These are phyloP conservation scores for Xylariaceae sp. DNA, from an alignment of 2,329 filamentous ascomycete genomes.

Conservation along the genomic window DNA sequence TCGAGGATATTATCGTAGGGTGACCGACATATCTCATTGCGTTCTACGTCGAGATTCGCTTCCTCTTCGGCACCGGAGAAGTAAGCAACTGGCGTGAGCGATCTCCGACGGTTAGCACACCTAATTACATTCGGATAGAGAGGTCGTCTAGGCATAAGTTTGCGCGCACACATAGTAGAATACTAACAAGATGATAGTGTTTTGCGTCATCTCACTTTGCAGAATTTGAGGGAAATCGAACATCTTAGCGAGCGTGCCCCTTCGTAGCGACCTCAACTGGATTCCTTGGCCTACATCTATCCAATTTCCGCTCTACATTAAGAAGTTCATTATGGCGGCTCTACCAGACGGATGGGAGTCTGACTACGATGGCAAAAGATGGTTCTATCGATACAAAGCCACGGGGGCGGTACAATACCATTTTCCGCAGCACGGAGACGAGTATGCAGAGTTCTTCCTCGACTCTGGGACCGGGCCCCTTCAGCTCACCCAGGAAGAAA, in stretches of 20 bases:
- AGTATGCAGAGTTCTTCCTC: slow-evolving; percentile 48
- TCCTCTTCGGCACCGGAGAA: background rate
- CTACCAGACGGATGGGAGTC: slow-evolving; percentile 52
- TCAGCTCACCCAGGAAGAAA: slow-evolving; percentile 47
- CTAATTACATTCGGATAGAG: background rate
- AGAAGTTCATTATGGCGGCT: slow-evolving; percentile 31
- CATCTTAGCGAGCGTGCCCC: background rate
- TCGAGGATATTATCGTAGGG: background rate
- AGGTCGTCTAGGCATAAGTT: background rate
- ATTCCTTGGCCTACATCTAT: background rate
- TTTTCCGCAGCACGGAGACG: slow-evolving; percentile 53
- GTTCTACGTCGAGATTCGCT: background rate
- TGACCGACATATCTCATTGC: background rate
- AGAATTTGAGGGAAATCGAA: background rate
- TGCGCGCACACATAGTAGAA: background rate
- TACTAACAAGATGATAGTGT: slow-evolving; percentile 7
- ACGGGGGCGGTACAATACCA: slow-evolving; percentile 51
- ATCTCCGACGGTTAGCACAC: background rate
- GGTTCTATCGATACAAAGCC: slow-evolving; percentile 53
- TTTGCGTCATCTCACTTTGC: background rate
- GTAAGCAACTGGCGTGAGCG: background rate
- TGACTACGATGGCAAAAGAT: slow-evolving; percentile 53
- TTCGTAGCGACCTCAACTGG: background rate
- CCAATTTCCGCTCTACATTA: background rate
- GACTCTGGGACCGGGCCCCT: slow-evolving; percentile 34